Base-by-base conservation (phyloP, 768 basidiomycete species). In the Hysterangium stoloniferum region DNA sequence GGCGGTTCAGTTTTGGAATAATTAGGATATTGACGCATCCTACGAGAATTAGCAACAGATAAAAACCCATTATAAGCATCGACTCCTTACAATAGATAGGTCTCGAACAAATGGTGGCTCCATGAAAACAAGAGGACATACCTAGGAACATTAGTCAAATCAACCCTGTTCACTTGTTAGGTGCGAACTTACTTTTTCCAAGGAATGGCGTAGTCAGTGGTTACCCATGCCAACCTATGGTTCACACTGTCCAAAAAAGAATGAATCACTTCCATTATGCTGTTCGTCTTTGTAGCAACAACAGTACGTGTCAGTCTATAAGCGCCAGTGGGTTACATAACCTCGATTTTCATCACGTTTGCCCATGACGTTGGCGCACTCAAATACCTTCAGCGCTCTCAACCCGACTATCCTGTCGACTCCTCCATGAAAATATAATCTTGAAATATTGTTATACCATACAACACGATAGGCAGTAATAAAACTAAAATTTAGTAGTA, bases 101-200 rank as follows among this genome's bases (percentile, higher is more conserved):
- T 80, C 64, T 97, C 93, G 54, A 93, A 95, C 12, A 84, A 65
- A n/a, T 82, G 80, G 13, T 90, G 81, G 15, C 68, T 66, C 81
- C 86, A 88, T 4, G 88, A 84, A 57, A 82, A 84, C 22, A 66
- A 61, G 54, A 93, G 82, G n/a, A 92, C 85, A 59, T 85, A 84
- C 66, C 62, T 88, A 84, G n/a, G n/a, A n/a, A n/a, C n/a, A n/a
- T n/a, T n/a, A n/a, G n/a, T n/a, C 83, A 88, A 96, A 65, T 89
- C 74, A 34, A 90, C n/a, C n/a, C n/a, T n/a, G n/a, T n/a, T n/a
- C n/a, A n/a, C n/a, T n/a, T n/a, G n/a, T n/a, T n/a, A n/a, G n/a
- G n/a, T n/a, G n/a, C n/a, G 25, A 28, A 25, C 35, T 9, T 41
- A 51, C 49, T 41, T 51, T 51, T 51, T 51, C 49, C 49, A 51